phyloP scores from a whole-genome alignment of 2,329 filamentous ascomycete species.

The Pyrenophora graminea region DNA sequence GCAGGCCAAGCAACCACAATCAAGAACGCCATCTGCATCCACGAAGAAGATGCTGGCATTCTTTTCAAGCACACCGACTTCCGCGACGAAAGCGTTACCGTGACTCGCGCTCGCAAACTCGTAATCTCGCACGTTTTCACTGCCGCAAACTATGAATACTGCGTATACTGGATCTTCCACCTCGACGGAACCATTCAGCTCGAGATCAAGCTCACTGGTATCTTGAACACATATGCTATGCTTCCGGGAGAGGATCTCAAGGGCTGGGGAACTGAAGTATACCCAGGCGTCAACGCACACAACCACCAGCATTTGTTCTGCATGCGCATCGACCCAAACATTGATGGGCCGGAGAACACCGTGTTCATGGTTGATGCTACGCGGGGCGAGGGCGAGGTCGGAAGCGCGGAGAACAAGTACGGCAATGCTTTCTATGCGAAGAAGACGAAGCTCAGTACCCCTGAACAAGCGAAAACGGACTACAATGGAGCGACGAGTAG shows the following conservation, averaged over 20 bases:
- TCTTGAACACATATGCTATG: conserved; percentile 89
- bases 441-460: conserved; percentile 77
- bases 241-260: conserved; percentile 77
- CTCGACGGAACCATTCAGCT: conserved; percentile 91
- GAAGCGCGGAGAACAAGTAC: conserved; percentile 80
- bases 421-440: conserved; percentile 89
- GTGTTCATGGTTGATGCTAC: conserved; percentile 82
- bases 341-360: conserved; percentile 84
- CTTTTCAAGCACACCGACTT: conserved; percentile 96
- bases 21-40: conserved; percentile 94
- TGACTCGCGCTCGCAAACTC: conserved; percentile 83
- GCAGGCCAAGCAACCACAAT: conserved; percentile 76
- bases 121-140: conserved; percentile 92
- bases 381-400: conserved; percentile 71
- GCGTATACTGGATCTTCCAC: conserved; percentile 85
- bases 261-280: conserved; percentile 91
- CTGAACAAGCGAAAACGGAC: conserved; percentile 71
- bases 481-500: conserved; percentile 79
- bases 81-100: conserved; percentile 82
- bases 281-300: conserved; percentile 88
- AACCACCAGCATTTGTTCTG: conserved; percentile 98
- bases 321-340: conserved; percentile 81
- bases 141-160: conserved; percentile 94
- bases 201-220: conserved; percentile 86
- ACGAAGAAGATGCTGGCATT: conserved; percentile 90